These are phyloP conservation scores for Ophiosphaerella korrae DNA, from an alignment of 2,329 filamentous ascomycete species.

Conservation along the genomic window DNA sequence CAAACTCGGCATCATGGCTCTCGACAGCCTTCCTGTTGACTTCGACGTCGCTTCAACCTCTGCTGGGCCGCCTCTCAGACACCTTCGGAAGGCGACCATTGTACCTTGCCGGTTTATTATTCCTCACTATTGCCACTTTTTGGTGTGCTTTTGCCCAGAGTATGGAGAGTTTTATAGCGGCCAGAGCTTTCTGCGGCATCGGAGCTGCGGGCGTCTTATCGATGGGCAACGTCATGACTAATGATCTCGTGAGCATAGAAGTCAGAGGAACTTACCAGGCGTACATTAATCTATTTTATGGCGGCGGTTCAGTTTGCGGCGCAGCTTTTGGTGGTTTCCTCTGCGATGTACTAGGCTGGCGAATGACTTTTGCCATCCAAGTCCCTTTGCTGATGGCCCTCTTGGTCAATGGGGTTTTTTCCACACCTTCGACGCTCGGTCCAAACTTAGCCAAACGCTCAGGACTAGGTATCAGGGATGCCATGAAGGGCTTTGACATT, in stretches of 20 bases:
- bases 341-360: slow-evolving; percentile 73
- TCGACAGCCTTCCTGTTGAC: slow-evolving; percentile 80
- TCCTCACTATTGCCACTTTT: slow-evolving; percentile 68
- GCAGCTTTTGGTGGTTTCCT: slow-evolving; percentile 73
- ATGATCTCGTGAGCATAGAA: slow-evolving; percentile 75
- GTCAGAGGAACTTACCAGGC: slow-evolving; percentile 75
- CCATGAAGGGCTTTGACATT: slow-evolving; percentile 56
- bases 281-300: slow-evolving; percentile 68
- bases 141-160: slow-evolving; percentile 72
- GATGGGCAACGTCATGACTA: slow-evolving; percentile 71
- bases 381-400: slow-evolving; percentile 56
- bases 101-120: slow-evolving; percentile 66
- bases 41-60: slow-evolving; percentile 74
- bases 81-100: slow-evolving; percentile 70
- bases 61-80: slow-evolving; percentile 76
- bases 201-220: slow-evolving; percentile 74
- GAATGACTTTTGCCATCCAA: slow-evolving; percentile 68
- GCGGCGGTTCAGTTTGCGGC: slow-evolving; percentile 58
- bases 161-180: slow-evolving; percentile 73
- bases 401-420: slow-evolving; percentile 50
- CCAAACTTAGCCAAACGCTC: slow-evolving; percentile 50
- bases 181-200: slow-evolving; percentile 72
- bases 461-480: slow-evolving; percentile 48
- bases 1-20: slow-evolving; percentile 81
- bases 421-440: slow-evolving; percentile 53